A percentile compares a stretch with the other conserved stretches of the same genome.
Conservation (phyloP, 257 asterid species). For the Phtheirospermum japonicum region DNA sequence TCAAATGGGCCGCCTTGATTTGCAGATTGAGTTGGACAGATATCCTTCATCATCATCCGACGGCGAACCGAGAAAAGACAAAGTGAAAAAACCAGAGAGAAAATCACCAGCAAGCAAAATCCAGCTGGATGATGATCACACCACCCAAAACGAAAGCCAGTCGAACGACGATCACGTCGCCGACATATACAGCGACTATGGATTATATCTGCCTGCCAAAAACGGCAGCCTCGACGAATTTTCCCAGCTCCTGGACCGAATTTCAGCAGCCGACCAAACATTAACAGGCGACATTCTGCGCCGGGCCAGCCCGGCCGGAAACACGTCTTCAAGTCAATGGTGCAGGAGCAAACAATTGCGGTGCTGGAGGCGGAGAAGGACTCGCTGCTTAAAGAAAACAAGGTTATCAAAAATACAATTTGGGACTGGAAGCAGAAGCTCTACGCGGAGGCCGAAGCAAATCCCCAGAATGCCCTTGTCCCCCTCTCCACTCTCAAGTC, state of each 20-base stretch:
- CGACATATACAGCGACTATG: conserved; percentile 8
- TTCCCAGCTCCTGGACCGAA: not conserved
- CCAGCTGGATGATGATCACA: too few relatives aligned
- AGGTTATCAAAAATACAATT: conserved; percentile 50
- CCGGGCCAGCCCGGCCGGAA: conserved; percentile 25
- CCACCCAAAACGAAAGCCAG: too few relatives aligned
- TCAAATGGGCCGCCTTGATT: too few relatives aligned
- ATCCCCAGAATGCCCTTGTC: conserved; percentile 26
- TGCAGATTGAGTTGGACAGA: too few relatives aligned
- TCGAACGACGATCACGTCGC: not conserved
- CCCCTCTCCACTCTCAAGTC: conserved; percentile 74
- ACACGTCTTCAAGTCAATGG: conserved; percentile 10
- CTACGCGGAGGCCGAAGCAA: conserved; percentile 57
- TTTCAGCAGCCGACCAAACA: not conserved
- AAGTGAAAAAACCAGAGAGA: too few relatives aligned
- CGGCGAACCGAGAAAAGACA: too few relatives aligned
- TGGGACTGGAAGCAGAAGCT: conserved; percentile 91
- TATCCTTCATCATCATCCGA: too few relatives aligned
- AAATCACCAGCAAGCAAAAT: too few relatives aligned
- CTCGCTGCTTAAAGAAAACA: conserved; percentile 18
- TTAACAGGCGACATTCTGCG: conserved; percentile 1
- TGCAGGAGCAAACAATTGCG: conserved; percentile 6
- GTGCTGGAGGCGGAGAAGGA: conserved; percentile 16
- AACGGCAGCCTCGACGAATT: conserved; percentile 15
- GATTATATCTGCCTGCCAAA: conserved; percentile 27